phyloP scores from a whole-genome alignment of 495 filamentous ascomycete species.

The Hyaloscypha variabilis region DNA sequence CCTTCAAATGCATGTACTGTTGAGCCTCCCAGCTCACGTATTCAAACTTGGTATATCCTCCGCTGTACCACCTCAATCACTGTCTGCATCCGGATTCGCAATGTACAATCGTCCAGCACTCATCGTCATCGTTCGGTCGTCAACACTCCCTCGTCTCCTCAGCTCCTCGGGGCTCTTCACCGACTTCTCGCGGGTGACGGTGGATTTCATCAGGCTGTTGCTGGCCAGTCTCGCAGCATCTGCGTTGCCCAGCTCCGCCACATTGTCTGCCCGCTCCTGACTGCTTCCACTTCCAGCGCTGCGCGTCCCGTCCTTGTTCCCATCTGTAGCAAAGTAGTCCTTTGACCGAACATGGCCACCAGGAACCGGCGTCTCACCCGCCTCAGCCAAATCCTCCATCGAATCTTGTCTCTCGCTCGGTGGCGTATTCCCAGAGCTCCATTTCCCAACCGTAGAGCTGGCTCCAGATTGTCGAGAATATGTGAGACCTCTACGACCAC shows the following conservation, averaged over 20 bases:
- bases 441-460: constrained; percentile 45
- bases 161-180: constrained; percentile 76
- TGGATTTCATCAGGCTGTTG: constrained; percentile 53
- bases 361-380: constrained; percentile 29
- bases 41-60: constrained; percentile 9
- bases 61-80: constrained; percentile 46
- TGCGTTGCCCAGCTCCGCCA: constrained; percentile 42
- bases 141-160: constrained; percentile 85
- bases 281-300: constrained; percentile 56
- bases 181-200: constrained; percentile 62
- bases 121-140: constrained; percentile 88
- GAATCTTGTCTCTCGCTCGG: constrained; percentile 39
- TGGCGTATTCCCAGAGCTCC: constrained; percentile 74
- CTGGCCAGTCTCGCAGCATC: constrained; percentile 45
- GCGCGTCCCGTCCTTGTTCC: constrained; percentile 36
- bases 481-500: constrained; percentile 43
- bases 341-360: constrained; percentile 26
- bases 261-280: constrained; percentile 50
- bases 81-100: constrained; percentile 83
- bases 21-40: neutral
- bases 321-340: constrained; percentile 47
- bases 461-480: constrained; percentile 37
- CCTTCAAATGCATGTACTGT: constrained; percentile 3
- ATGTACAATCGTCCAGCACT: constrained; percentile 81
- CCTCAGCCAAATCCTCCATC: constrained; percentile 24